Percentiles rank a stretch among this genome's conserved stretches.
Evolutionary conservation across 768 basidiomycete genomes (phyloP).

Genomic region (Podaxis sp.): DNA sequence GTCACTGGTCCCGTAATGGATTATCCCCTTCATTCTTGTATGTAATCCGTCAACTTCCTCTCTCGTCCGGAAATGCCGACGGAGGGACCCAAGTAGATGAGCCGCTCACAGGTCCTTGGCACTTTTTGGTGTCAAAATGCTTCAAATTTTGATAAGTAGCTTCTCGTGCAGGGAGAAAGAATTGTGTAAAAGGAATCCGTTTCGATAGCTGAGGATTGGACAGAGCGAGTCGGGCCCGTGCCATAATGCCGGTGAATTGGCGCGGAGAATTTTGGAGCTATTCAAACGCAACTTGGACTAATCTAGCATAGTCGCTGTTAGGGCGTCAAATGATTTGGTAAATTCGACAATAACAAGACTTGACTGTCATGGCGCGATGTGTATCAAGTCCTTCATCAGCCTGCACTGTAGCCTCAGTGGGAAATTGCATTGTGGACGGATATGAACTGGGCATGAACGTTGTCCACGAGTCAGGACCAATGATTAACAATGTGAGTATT

Average conservation of each 20-base stretch:
- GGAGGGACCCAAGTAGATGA: not conserved
- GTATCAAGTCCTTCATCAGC: not conserved
- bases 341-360: not conserved
- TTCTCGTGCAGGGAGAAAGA: not conserved
- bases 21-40: not conserved
- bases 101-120: too few relatives aligned
- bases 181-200: not conserved
- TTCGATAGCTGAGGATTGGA: not conserved
- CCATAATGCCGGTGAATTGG: not conserved
- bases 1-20: not conserved
- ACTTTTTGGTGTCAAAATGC: too few relatives aligned
- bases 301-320: not conserved
- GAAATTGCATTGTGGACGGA: not conserved
- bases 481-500: not conserved
- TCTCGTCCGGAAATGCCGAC: not conserved
- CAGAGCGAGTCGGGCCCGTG: not conserved
- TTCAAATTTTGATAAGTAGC: not conserved
- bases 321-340: not conserved
- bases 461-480: not conserved
- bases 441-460: not conserved
- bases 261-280: not conserved
- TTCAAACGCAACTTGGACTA: not conserved
- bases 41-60: not conserved
- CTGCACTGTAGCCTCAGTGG: not conserved
- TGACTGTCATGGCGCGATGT: not conserved